phyloP scores from a whole-genome alignment of 352 stramenopile genomes.

The Globisporangium mamillatum region DNA sequence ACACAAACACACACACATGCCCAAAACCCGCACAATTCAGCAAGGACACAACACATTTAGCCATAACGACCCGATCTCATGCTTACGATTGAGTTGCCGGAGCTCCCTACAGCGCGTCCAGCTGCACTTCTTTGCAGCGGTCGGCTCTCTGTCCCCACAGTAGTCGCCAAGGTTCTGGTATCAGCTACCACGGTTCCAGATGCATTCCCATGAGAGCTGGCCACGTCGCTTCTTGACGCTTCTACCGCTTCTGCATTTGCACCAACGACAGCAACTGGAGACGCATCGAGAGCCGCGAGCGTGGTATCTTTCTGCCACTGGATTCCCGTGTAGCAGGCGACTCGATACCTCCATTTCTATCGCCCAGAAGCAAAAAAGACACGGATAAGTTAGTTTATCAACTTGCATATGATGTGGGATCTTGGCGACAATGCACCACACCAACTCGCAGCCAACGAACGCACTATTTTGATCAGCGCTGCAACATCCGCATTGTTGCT shows the following conservation, averaged over 20 bases:
- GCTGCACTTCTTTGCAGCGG: neutral
- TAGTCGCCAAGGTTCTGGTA: neutral
- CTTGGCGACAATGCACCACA: neutral
- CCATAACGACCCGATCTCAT: neutral
- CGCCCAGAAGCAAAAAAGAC: neutral
- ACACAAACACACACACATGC: neutral
- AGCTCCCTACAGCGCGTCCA: neutral
- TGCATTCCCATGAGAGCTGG: neutral
- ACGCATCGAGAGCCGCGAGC: neutral
- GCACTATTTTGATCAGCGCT: constrained; percentile 29
- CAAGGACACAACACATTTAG: neutral
- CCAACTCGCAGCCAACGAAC: neutral
- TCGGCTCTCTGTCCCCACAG: neutral
- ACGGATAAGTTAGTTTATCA: neutral
- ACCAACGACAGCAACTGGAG: neutral
- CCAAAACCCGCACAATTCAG: neutral
- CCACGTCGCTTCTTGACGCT: neutral
- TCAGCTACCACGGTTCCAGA: neutral
- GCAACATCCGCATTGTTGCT: constrained; percentile 13
- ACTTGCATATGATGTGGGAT: neutral
- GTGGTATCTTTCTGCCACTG: neutral
- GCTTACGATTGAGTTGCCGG: neutral
- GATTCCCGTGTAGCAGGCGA: constrained; percentile 34
- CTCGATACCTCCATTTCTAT: constrained; percentile 42
- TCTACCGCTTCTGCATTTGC: neutral